Conservation (phyloP, 108 stramenopile species). For the Cafeteria roenbergensis region DNA sequence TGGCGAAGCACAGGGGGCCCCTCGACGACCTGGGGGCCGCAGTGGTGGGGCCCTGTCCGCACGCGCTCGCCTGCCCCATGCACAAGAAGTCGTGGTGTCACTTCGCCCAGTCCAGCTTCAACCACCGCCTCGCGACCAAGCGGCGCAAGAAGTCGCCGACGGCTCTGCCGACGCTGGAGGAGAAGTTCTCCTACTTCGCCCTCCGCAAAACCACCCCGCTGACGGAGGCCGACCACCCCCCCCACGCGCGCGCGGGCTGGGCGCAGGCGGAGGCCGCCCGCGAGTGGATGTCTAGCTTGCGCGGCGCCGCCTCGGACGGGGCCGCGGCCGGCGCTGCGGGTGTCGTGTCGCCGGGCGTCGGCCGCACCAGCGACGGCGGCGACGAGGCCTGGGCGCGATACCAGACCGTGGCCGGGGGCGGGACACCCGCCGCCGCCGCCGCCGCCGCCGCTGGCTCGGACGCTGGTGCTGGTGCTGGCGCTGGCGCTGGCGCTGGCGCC, state of each 20-base stretch:
- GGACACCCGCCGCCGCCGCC: too few relatives aligned
- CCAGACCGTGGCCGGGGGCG: too few relatives aligned
- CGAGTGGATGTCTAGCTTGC: constrained; percentile 1
- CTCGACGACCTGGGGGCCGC: constrained; percentile 1
- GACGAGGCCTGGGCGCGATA: too few relatives aligned
- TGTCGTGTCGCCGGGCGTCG: too few relatives aligned
- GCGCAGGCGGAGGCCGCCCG: background rate
- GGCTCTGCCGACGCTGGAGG: background rate
- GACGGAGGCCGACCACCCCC: background rate
- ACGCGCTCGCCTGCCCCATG: constrained; percentile 3
- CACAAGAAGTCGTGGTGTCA: background rate
- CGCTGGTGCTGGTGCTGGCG: too few relatives aligned
- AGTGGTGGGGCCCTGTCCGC: constrained; percentile 5
- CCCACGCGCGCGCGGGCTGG: background rate
- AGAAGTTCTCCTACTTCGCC: background rate
- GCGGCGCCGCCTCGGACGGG: too few relatives aligned
- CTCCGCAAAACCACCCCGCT: background rate
- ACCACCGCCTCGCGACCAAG: background rate
- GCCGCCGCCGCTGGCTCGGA: too few relatives aligned
- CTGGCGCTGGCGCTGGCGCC: too few relatives aligned
- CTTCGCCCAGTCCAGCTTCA: background rate
- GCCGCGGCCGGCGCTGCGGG: too few relatives aligned
- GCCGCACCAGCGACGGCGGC: too few relatives aligned
- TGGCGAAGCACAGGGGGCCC: background rate
- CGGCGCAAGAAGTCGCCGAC: background rate